Evolutionary conservation across 257 asterid species (phyloP), one percentile per base, ranked within the genome.

Genomic region (Rhazya stricta): DNA sequence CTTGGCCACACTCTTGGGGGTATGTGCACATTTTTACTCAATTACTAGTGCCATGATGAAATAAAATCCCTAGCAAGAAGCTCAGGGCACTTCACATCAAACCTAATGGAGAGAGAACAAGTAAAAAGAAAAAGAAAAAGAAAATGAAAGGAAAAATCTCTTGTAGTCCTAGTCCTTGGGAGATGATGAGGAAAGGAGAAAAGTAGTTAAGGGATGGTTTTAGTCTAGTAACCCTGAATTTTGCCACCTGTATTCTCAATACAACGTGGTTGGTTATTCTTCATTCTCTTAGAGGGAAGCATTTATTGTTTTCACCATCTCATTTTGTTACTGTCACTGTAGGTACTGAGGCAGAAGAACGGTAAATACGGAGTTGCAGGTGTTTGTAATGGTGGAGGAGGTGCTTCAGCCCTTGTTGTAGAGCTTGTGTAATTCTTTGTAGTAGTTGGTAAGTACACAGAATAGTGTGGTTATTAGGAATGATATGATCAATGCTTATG

Each of bases 371-470:
- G 98, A 41, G 97, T 91, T 62, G 92, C 89, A 63, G 97, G 96
- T 69, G 92, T 92, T 78, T 94, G 98, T 91, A 94, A 94, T 34
- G 98, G 98, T 43, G 98, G 98, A 67, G 98, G 98, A 46, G 98
- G 98, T 51, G 98, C 98, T 76, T 94, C 98, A 9, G 94, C 98
- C 75, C 92, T 94, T 6, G 97, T 92, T 58, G 66, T 94, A 27
- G 96, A 94, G 81, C 95, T 92, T 36, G 71, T 88, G 78, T 92
- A 88, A 85, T 81, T 76, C 79, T 74, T 61, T 57, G 16, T 36
- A 16, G 10, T 67, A 15, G 13, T 48, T 76, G 41, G 67, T 54
- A 65, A 67, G 61, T 70, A 23, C 16, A 16, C 21, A 29, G 18
- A 48, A 5, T 16, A 16, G 25, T 48, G 43, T n/a, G 25, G 10